Base-by-base conservation (phyloP, 352 stramenopile genomes). In the Ophiocytium majus region DNA sequence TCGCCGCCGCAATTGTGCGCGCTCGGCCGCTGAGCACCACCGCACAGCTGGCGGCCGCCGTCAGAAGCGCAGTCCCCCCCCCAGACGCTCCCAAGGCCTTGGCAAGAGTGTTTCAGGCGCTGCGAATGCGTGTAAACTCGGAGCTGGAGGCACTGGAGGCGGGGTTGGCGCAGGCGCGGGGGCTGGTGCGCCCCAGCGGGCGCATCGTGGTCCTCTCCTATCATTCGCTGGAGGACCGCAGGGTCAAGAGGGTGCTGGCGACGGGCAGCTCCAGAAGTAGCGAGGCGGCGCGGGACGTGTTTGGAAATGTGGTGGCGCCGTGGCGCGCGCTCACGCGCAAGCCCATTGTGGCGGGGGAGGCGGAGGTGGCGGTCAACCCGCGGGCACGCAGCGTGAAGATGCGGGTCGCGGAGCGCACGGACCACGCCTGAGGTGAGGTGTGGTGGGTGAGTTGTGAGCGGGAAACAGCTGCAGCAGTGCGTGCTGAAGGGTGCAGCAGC, bases 211-310 rank as follows among this genome's bases (percentile, higher is more conserved):
- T 95, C 36, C 82, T 96, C 50, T 93, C 92, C n/a, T 96, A 95
- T 90, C 93, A 96, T 82, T 93, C 89, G 83, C 92, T 95, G 82
- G 93, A 96, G 86, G 93, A 96, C 85, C 89, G 93, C 37, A 89
- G 92, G 49, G 90, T 92, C 0, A 96, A 96, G 86, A 86, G 92
- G n/a, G 89, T 94, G 0, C 92, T 96, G 74, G 81, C 85, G 10
- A 89, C 49, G 1, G 85, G 76, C 76, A 85, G 88, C 82, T 66
- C 88, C 10, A 89, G 85, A 36, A n/a, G n/a, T n/a, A 84, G 74
- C 50, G 64, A 94, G 80, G 79, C 90, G n/a, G 86, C 91, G 78
- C 88, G 88, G 10, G 87, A 90, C 32, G 78, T 89, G 64, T 90
- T 86, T 76, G 90, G 85, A 28, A 83, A 87, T 81, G 57, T 75